Evolutionary conservation across 106 monocot genomes (phyloP).

Genomic region (Platanthera zijinensis): DNA sequence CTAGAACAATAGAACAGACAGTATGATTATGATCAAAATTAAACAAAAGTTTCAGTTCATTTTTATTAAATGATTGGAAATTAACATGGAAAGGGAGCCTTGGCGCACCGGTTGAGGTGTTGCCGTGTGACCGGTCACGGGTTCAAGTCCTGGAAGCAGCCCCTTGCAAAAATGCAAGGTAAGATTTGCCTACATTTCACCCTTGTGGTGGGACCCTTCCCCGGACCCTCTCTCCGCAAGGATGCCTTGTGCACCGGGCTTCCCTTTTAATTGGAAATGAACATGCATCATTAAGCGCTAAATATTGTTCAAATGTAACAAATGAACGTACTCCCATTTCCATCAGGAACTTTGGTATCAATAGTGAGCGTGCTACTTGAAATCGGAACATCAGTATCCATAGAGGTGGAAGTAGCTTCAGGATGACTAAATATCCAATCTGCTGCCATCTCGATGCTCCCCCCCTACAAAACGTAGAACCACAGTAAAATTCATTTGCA

Average conservation of each 20-base stretch:
- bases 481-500: neutral
- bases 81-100: neutral
- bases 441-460: slow-evolving; percentile 80
- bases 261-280: neutral
- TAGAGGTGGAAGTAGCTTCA: slow-evolving; percentile 35
- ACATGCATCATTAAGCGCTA: neutral
- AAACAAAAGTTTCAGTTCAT: neutral
- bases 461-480: slow-evolving; percentile 42
- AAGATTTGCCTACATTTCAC: no score
- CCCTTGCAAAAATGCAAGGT: no score
- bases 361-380: slow-evolving; percentile 25
- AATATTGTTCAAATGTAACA: neutral
- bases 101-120: no score
- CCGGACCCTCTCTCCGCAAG: no score
- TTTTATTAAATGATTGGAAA: neutral
- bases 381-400: slow-evolving; percentile 38
- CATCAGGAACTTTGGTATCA: slow-evolving; percentile 66
- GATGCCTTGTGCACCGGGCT: no score
- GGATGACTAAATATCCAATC: slow-evolving; percentile 98
- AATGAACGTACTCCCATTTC: slow-evolving; percentile 71
- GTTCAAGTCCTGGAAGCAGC: no score
- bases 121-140: no score
- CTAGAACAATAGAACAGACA: neutral
- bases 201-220: no score
- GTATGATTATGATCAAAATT: neutral